Percentiles rank a stretch among this genome's conserved stretches.
Evolutionary conservation across 1,139 yeast species (phyloP).

Genomic region (Taphrina deformans): DNA sequence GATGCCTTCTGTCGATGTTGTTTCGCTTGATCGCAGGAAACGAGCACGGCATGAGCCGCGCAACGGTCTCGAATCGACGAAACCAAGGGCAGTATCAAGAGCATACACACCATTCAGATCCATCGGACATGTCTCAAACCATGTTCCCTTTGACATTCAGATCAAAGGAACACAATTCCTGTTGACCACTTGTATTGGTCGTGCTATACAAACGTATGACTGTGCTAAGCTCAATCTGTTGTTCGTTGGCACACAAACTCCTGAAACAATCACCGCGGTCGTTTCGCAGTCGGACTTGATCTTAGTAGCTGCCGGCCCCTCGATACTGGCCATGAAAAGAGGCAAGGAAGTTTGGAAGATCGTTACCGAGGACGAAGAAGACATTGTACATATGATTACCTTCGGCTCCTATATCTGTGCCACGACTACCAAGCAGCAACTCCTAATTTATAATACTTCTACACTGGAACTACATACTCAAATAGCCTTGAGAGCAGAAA

Average conservation of each 20-base stretch:
- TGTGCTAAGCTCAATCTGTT: conserved; percentile 70
- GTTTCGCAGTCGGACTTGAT: conserved; percentile 83
- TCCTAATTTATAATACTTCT: conserved; percentile 59
- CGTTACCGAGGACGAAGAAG: conserved; percentile 48
- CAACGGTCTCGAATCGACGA: neutral
- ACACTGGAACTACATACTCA: conserved; percentile 65
- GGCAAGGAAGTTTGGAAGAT: conserved; percentile 67
- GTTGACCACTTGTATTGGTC: conserved; percentile 86
- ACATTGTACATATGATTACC: conserved; percentile 55
- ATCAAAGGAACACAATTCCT: conserved; percentile 85
- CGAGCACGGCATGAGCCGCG: neutral
- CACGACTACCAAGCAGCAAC: conserved; percentile 48
- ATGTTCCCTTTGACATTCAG: conserved; percentile 82
- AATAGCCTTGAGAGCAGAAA: conserved; percentile 56
- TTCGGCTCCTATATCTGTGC: conserved; percentile 83
- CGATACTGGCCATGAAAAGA: conserved; percentile 76
- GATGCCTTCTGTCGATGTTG: neutral
- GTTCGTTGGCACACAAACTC: conserved; percentile 83
- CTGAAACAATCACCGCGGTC: conserved; percentile 65
- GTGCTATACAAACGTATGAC: conserved; percentile 88
- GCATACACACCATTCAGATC: conserved; percentile 59
- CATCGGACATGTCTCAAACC: conserved; percentile 56
- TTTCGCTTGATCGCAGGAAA: neutral
- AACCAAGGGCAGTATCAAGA: conserved; percentile 11
- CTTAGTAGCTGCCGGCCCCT: conserved; percentile 71